A percentile compares a stretch with the other conserved stretches of the same genome.
Evolutionary conservation across 192 early-diverging fungal genomes (phyloP).

Genomic region (Coemansia sp.): DNA sequence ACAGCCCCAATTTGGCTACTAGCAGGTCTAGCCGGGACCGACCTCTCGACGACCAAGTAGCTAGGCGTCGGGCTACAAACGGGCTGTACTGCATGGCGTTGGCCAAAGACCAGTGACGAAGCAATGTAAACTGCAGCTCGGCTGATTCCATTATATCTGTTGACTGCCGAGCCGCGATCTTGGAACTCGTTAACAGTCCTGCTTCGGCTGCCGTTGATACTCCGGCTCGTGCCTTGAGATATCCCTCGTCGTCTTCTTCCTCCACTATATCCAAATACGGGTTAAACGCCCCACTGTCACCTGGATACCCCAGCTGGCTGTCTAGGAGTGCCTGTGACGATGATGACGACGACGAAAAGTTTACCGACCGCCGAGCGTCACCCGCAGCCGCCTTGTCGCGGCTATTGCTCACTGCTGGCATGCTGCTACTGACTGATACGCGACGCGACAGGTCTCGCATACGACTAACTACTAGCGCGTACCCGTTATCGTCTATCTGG

Average conservation of each 20-base stretch:
- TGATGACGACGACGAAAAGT: not conserved
- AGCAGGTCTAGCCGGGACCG: constrained; percentile 71
- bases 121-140: constrained; percentile 87
- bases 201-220: constrained; percentile 21
- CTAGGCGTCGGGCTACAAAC: constrained; percentile 85
- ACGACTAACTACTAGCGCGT: constrained; percentile 61
- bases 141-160: constrained; percentile 48
- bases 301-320: constrained; percentile 23
- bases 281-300: constrained; percentile 13
- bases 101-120: constrained; percentile 91
- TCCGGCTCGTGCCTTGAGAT: constrained; percentile 21
- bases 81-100: constrained; percentile 86
- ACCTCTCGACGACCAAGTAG: constrained; percentile 87
- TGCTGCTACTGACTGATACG: constrained; percentile 41
- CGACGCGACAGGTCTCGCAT: constrained; percentile 75
- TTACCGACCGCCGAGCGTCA: not conserved
- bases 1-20: constrained; percentile 92
- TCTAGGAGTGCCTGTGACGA: constrained; percentile 33
- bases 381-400: not conserved
- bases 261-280: constrained; percentile 27
- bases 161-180: constrained; percentile 13
- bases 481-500: constrained; percentile 69
- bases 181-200: constrained; percentile 40
- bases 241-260: constrained; percentile 44
- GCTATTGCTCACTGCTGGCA: not conserved